Evolutionary conservation across 192 early-diverging fungal species (phyloP), one percentile per base, ranked within the genome.

Genomic region (Coemansia sp.): DNA sequence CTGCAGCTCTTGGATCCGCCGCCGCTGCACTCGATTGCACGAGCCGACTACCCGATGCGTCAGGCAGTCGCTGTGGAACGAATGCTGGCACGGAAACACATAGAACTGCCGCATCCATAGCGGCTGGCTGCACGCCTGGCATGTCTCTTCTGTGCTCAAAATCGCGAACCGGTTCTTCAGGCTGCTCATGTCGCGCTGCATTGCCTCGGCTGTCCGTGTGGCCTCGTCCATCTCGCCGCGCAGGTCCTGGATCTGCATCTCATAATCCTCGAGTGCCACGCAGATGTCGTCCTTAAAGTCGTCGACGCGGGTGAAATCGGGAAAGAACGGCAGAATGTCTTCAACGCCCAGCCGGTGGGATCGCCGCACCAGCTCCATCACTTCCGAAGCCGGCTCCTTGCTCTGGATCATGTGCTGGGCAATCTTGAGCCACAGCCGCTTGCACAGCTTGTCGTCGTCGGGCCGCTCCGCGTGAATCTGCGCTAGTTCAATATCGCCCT

Each of bases 271-370:
- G 9, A 99, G 75, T 5, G 95, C 94, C 5, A 75, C 50, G 62
- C 88, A 91, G 14, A 99, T 88, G 49, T 99, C 97, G 27, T 92
- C 88, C 73, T 97, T 98, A 72, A 99, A 95, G 62, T 97, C 90
- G 58, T 99, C 92, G 63, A 99, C 98, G 0, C 90, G 79, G 1
- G 94, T 89, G 78, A 98, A 97, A 58, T 97, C 97, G 0, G 95
- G 97, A 65, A 99, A 99, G 60, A 89, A 94, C 1, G 90, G 92
- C 50, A 99, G 71, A 47, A 99, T 90, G 69, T 99, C 93, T 63
- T 95, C 94, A 39, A 99, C 90, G 45, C 90, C 91, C 25, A 94
- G 60, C 17, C 64, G 55, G 32, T 94, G 87, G 15, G 88, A 86
- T 40, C 87, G 79, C 36, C 83, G 81, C 48, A 94, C 64, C 53